Percentiles rank a stretch among this genome's conserved stretches.
These are phyloP conservation scores for Mycena maculata DNA, from an alignment of 768 basidiomycete species.

Conservation along the genomic window DNA sequence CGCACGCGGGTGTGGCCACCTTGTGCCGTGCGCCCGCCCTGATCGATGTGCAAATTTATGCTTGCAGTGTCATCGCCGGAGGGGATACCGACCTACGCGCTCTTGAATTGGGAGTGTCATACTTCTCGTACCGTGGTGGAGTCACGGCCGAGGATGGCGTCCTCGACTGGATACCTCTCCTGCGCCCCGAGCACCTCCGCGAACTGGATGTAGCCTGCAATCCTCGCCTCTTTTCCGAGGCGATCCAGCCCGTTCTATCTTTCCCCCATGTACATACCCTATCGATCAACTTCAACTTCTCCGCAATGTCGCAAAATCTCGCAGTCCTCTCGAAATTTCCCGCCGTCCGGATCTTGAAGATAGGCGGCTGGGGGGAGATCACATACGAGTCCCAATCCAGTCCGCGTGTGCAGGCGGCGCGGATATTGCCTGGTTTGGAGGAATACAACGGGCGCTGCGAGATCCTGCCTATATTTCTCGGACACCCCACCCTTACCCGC, in stretches of 20 bases:
- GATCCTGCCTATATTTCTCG: not conserved
- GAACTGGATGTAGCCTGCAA: not conserved
- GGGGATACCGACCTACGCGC: not conserved
- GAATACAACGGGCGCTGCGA: not conserved
- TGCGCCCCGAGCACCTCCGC: conserved; percentile 9
- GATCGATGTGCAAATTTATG: not conserved
- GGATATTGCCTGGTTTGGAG: not conserved
- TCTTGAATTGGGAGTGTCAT: not conserved
- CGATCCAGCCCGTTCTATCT: not conserved
- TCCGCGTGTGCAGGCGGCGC: not conserved
- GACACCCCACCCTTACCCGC: not conserved
- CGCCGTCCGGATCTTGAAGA: not conserved
- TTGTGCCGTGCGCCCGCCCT: not conserved
- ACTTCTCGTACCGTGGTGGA: not conserved
- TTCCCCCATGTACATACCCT: conserved; percentile 4
- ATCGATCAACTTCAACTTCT: not conserved
- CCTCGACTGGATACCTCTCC: conserved; percentile 1
- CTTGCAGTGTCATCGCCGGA: not conserved
- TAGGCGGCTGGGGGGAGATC: not conserved
- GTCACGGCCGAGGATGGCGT: not conserved
- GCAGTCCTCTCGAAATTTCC: not conserved
- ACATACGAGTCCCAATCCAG: not conserved
- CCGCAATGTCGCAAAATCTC: not conserved
- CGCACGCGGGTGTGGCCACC: not conserved
- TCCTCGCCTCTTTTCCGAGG: not conserved